phyloP scores from a whole-genome alignment of 1,284 basidiomycete species.

The Cryptococcus floricola region DNA sequence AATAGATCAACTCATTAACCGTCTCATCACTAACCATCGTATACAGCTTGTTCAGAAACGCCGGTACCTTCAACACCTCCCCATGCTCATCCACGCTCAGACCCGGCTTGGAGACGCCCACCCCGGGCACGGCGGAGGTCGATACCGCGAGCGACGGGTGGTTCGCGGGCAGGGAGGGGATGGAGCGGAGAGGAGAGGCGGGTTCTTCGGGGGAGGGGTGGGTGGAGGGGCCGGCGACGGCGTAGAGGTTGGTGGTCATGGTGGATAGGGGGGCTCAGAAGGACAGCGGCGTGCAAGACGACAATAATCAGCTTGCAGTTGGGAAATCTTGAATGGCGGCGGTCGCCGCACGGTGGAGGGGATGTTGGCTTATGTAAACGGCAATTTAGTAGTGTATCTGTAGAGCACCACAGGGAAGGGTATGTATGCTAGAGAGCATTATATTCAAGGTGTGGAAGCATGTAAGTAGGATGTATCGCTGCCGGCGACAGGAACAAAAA shows the following conservation, averaged over 20 bases:
- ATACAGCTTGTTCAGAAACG: constrained; percentile 85
- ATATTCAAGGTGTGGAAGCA: too few species aligned
- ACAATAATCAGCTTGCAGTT: too few species aligned
- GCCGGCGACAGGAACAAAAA: too few species aligned
- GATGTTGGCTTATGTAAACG: too few species aligned
- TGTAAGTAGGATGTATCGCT: too few species aligned
- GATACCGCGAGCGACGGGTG: background rate
- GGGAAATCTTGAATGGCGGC: too few species aligned
- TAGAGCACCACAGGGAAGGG: too few species aligned
- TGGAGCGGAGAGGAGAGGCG: constrained; percentile 12
- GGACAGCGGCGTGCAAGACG: too few species aligned
- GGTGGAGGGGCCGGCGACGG: constrained; percentile 39
- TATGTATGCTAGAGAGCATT: too few species aligned
- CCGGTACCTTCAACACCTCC: constrained; percentile 57
- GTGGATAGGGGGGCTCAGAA: background rate
- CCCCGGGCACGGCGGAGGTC: background rate
- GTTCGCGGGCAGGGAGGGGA: constrained; percentile 8
- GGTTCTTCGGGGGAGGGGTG: constrained; percentile 10
- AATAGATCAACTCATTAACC: constrained; percentile 79
- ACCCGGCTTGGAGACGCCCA: constrained; percentile 32
- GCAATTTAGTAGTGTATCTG: too few species aligned
- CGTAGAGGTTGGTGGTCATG: constrained; percentile 43
- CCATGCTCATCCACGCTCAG: constrained; percentile 46
- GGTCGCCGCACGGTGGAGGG: too few species aligned
- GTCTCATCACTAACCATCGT: constrained; percentile 88